Conservation (phyloP, 192 early-diverging fungal genomes). For the Neocallimastix lanati region DNA sequence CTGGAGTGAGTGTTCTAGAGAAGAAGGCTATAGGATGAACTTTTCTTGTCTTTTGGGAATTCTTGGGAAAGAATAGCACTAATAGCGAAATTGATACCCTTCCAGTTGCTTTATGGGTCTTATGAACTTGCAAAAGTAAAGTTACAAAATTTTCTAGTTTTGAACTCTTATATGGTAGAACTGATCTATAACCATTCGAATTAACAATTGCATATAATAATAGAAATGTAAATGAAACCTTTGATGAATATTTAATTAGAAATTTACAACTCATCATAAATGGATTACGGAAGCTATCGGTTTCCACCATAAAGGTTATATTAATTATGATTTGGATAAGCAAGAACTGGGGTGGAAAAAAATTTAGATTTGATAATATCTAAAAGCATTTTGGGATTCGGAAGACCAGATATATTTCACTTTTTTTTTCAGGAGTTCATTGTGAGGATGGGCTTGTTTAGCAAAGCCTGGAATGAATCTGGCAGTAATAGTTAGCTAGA, state of each 20-base stretch:
- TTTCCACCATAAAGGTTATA: constrained; percentile 8
- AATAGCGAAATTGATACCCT: constrained; percentile 12
- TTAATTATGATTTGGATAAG: constrained; percentile 3
- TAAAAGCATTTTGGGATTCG: constrained; percentile 3
- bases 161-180: too few species aligned
- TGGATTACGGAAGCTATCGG: too few species aligned
- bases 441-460: constrained; percentile 6
- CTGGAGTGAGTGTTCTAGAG: neutral
- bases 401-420: neutral
- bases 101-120: too few species aligned
- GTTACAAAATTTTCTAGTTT: too few species aligned
- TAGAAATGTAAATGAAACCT: too few species aligned
- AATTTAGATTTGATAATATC: constrained; percentile 8
- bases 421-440: constrained; percentile 1
- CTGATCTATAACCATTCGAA: too few species aligned
- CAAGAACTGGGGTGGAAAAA: constrained; percentile 10
- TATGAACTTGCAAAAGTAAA: too few species aligned
- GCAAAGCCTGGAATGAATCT: constrained; percentile 8
- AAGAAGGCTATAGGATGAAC: constrained; percentile 5
- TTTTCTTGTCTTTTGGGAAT: too few species aligned
- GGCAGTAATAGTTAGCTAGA: constrained; percentile 9
- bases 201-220: too few species aligned
- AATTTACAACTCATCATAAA: too few species aligned
- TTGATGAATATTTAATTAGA: too few species aligned
- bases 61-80: constrained; percentile 14